Conservation (phyloP, 2,329 filamentous ascomycete species). For the Penicillium sp. region DNA sequence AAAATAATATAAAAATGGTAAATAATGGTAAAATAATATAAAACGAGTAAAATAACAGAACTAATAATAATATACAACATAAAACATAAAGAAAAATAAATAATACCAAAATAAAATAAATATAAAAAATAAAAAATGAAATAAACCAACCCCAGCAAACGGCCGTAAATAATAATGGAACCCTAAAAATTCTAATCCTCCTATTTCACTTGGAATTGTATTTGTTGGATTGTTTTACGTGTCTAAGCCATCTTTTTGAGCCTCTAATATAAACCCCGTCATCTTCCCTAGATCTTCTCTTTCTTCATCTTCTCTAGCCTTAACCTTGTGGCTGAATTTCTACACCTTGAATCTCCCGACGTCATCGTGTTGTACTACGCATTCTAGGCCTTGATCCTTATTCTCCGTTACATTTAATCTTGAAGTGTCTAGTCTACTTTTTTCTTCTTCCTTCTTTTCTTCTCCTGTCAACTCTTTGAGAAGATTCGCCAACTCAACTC, state of each 20-base stretch:
- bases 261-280: slow-evolving; percentile 27
- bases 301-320: slow-evolving; percentile 6
- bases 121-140: slow-evolving; percentile 7
- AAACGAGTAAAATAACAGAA: neutral
- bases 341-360: slow-evolving; percentile 10
- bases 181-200: slow-evolving; percentile 23
- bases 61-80: neutral
- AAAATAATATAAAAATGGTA: neutral
- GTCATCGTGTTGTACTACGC: slow-evolving; percentile 12
- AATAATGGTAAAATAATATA: neutral
- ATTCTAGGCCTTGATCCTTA: slow-evolving; percentile 9
- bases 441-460: neutral
- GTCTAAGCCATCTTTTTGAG: slow-evolving; percentile 23
- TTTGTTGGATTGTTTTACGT: slow-evolving; percentile 4
- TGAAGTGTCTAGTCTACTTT: slow-evolving; percentile 9
- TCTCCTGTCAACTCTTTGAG: neutral
- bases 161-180: slow-evolving; percentile 22
- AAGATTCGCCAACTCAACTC: neutral
- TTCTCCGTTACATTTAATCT: slow-evolving; percentile 16
- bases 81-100: slow-evolving; percentile 1
- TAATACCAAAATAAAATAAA: slow-evolving; percentile 1
- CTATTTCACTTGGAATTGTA: slow-evolving; percentile 11
- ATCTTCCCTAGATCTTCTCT: slow-evolving; percentile 14
- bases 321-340: slow-evolving; percentile 2
- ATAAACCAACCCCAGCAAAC: slow-evolving; percentile 19